Base-by-base conservation (phyloP, 2,329 filamentous ascomycete genomes). In the Pyrenophora seminiperda region DNA sequence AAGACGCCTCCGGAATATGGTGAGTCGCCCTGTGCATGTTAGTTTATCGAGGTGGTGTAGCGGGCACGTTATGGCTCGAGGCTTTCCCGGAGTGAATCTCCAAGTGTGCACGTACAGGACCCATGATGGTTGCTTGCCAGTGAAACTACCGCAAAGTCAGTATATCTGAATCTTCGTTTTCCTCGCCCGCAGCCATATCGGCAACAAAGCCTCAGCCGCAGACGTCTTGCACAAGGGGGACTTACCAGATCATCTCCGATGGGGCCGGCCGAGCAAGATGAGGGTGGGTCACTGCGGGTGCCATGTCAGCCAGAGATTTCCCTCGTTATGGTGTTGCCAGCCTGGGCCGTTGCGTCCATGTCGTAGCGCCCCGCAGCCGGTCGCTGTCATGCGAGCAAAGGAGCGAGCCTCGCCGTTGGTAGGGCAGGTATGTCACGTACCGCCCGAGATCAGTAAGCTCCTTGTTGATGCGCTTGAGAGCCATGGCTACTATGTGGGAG, bases 91-190 rank as follows among this genome's bases (percentile, higher is more conserved):
- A 5, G 9, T 27, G 9, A 27, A 27, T 2, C 3, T 17, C 10
- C 18, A 11, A 5, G 46, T 66, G 43, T 47, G 34, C 56, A 86
- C 90, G 86, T 86, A 96, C 91, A 75, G 94, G 94, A 78, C 94
- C 94, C 94, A 99, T 99, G 76, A 99, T 99, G 44, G 94, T 99
- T 71, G 94, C 94, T 87, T 99, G 94, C 94, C 94, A 99, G 86
- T 97, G 94, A 75, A 99, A 99, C 93, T 99, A 68, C 68, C 39
- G 38, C 56, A 45, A 41, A 45, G 65, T 63, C 50, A 66, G 69
- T 71, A 72, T 53, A 11, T 56, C 49, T 65, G 60, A 41, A 53
- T 49, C 46, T 31, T 40, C 38, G 3, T n/a, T 40, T 32, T 20
- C 4, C 20, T 43, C 15, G 18, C 31, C 45, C 24, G 51, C 50